These are phyloP conservation scores for Entomortierella chlamydospora DNA, from an alignment of 192 early-diverging fungal genomes.

Conservation along the genomic window DNA sequence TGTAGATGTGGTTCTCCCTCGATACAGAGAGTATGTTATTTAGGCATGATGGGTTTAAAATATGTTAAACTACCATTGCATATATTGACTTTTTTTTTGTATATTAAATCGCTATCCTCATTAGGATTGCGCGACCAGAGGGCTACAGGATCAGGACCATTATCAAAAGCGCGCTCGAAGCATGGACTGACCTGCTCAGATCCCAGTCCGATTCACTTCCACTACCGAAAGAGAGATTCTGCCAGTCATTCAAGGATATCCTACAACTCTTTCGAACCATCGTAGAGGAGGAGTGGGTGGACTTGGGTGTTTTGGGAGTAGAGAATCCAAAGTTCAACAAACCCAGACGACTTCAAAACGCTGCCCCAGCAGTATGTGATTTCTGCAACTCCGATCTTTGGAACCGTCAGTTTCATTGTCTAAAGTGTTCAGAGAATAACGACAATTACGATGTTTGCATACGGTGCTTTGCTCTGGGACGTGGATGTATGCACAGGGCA, in stretches of 20 bases:
- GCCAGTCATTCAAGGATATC: constrained; percentile 24
- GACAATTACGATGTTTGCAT: constrained; percentile 35
- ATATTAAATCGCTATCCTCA: too few species aligned
- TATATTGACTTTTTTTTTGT: neutral
- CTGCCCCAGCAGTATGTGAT: constrained; percentile 31
- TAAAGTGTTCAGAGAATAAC: neutral
- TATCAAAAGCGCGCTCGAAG: constrained; percentile 13
- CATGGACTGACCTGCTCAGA: constrained; percentile 12
- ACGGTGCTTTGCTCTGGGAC: constrained; percentile 23
- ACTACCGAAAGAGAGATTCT: constrained; percentile 19
- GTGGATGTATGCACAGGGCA: constrained; percentile 35
- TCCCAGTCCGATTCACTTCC: constrained; percentile 7
- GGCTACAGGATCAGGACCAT: constrained; percentile 39
- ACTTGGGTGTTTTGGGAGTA: neutral
- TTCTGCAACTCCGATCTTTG: constrained; percentile 40
- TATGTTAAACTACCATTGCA: too few species aligned
- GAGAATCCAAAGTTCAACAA: neutral
- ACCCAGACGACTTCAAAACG: constrained; percentile 11
- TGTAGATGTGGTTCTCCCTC: constrained; percentile 31
- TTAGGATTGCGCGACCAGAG: constrained; percentile 38
- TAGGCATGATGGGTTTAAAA: neutral
- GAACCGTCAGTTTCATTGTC: constrained; percentile 41
- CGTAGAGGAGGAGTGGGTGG: constrained; percentile 47
- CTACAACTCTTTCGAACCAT: constrained; percentile 22
- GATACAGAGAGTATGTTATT: constrained; percentile 37